phyloP scores from a whole-genome alignment of 2,329 filamentous ascomycete species.

The Dryadomyces quercus-mongolicae region DNA sequence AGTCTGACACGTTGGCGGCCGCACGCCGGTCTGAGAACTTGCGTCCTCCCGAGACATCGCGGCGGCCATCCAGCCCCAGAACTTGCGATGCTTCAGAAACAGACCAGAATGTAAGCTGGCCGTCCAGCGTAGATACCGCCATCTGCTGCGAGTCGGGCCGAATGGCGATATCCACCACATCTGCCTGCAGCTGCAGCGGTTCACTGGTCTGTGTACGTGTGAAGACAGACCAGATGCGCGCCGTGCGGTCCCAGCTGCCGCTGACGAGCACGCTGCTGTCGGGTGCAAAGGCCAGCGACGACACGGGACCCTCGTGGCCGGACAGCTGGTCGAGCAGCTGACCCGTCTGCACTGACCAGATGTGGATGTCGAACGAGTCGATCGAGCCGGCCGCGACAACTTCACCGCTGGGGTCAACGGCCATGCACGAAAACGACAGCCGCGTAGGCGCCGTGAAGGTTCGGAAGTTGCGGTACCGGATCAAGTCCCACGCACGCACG shows the following conservation, averaged over 20 bases:
- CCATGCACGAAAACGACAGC: slow-evolving; percentile 84
- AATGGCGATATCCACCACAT: slow-evolving; percentile 77
- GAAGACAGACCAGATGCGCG: slow-evolving; percentile 94
- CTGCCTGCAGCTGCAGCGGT: slow-evolving; percentile 80
- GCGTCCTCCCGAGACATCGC: slow-evolving; percentile 86
- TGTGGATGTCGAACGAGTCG: slow-evolving; percentile 93
- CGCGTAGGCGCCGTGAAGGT: slow-evolving; percentile 92
- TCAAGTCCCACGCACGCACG: slow-evolving; percentile 88
- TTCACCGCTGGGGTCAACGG: slow-evolving; percentile 94
- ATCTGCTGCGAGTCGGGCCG: slow-evolving; percentile 85
- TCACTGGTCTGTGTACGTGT: slow-evolving; percentile 89
- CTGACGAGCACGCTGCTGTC: slow-evolving; percentile 76
- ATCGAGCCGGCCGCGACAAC: slow-evolving; percentile 90
- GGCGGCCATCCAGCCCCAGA: slow-evolving; percentile 73
- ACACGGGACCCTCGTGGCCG: slow-evolving; percentile 90
- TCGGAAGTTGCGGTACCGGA: slow-evolving; percentile 91
- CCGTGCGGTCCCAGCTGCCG: slow-evolving; percentile 93
- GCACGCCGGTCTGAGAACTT: slow-evolving; percentile 80
- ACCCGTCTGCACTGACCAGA: slow-evolving; percentile 97
- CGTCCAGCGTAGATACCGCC: slow-evolving; percentile 84
- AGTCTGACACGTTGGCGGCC: slow-evolving; percentile 80
- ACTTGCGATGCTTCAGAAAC: slow-evolving; percentile 79
- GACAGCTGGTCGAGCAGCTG: slow-evolving; percentile 84
- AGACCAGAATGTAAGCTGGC: slow-evolving; percentile 91
- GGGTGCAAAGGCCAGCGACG: slow-evolving; percentile 75